Evolutionary conservation across 176 grass and related monocot genomes (phyloP).

Genomic region (Eleusine indica): DNA sequence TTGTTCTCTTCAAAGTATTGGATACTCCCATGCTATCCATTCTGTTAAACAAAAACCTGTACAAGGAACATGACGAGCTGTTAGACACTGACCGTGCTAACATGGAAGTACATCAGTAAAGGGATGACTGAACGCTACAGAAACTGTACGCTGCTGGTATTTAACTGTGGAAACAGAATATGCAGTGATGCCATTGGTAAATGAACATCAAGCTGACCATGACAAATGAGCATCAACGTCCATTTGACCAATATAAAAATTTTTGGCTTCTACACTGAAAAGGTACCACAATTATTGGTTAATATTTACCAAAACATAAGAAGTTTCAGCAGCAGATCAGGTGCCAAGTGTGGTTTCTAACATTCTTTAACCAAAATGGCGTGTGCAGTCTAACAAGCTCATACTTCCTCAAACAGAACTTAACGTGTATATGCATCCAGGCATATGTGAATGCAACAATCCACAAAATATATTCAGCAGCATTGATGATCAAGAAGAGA

Average conservation of each 20-base stretch:
- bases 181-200: not conserved
- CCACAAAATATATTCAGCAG: not conserved
- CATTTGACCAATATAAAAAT: not conserved
- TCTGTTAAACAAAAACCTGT: slow-evolving; percentile 9
- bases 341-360: not conserved
- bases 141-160: not conserved
- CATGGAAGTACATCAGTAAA: not conserved
- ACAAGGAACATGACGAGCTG: not conserved
- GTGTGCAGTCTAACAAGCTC: not conserved
- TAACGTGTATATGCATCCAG: not conserved
- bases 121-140: too few species aligned
- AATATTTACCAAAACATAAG: too few species aligned
- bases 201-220: not conserved
- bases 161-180: not conserved
- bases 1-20: slow-evolving; percentile 19
- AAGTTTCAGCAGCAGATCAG: not conserved
- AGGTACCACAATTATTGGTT: too few species aligned
- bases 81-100: slow-evolving; percentile 6
- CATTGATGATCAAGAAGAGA: not conserved
- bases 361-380: not conserved
- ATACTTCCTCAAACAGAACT: not conserved
- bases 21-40: slow-evolving; percentile 1
- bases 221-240: not conserved
- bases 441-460: not conserved
- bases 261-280: too few species aligned